Base-by-base conservation (phyloP, 441 rosid species). In the Syzygium malaccense region DNA sequence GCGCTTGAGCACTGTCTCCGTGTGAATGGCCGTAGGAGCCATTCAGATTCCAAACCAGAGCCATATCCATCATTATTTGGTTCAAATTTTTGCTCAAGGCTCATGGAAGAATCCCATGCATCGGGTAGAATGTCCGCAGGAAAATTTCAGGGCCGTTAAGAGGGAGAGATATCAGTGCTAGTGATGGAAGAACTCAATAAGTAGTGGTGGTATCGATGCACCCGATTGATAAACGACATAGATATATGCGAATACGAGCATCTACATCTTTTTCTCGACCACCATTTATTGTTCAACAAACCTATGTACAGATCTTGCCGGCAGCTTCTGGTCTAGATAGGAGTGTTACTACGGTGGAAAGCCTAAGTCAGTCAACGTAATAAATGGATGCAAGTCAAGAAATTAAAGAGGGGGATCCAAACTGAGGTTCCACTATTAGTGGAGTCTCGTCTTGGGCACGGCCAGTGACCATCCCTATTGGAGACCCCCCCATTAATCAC, bases 231-330 rank as follows among this genome's bases (percentile, higher is more conserved):
- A 23, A 68, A 68, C 45, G 14, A 33, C 49, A 71, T 33, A 10
- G 15, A 71, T 71, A 71, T 33, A 33, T 71, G 79, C 14, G 14
- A 33, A 75, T 75, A 86, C 88, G 86, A 89, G 90, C 91, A 68
- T 85, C 90, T 66, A 90, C 94, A 89, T 28, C 86, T 84, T 89
- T 89, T 66, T 85, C 91, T 88, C 41, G 8, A 71, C 80, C 80
- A 71, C 49, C 85, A 57, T 55, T 89, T 90, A 57, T 93, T 93
- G 92, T 93, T 91, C 85, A 88, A 88, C 91, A 92, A 88, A 91
- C 91, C 86, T 90, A 93, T 93, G 41, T 92, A 93, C 95, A 93
- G 54, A 86, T 75, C 92, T 86, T 85, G 88, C 79, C 51, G 66
- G 56, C 75, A 15, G 78, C 79, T 41, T 30, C 54, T 71, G 68